Evolutionary conservation across 176 grass and related monocot species (phyloP).

Genomic region (Panicum miliaceum): DNA sequence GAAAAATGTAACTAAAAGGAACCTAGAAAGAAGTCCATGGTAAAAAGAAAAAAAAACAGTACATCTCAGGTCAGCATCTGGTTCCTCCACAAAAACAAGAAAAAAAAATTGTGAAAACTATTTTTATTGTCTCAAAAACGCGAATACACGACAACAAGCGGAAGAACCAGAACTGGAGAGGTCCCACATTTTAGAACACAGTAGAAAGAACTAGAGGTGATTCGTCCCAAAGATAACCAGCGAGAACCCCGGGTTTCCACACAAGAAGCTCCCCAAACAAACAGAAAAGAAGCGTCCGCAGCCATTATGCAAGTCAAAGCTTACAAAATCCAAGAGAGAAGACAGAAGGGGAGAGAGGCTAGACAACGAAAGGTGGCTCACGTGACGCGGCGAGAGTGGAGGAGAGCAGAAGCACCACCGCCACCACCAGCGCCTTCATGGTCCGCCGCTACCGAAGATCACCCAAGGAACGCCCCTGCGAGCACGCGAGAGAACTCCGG

Average conservation of each 20-base stretch:
- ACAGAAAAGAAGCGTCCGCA: neutral
- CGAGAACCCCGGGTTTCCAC: neutral
- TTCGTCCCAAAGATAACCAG: neutral
- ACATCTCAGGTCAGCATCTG: neutral
- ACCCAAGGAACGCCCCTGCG: too few species aligned
- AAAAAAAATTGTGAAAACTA: neutral
- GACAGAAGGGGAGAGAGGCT: neutral
- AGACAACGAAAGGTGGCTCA: constrained; percentile 48
- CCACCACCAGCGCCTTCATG: constrained; percentile 45
- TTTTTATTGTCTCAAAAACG: neutral
- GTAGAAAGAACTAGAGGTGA: neutral
- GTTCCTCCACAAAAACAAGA: neutral
- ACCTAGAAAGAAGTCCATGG: neutral
- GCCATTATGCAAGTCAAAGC: neutral
- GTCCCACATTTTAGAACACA: neutral
- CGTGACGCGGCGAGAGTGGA: constrained; percentile 58
- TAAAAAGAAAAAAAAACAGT: too few species aligned
- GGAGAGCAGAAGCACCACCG: constrained; percentile 51
- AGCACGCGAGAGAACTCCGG: too few species aligned
- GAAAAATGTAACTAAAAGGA: neutral
- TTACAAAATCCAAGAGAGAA: neutral
- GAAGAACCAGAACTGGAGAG: neutral
- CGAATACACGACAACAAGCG: neutral
- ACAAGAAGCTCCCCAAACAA: neutral
- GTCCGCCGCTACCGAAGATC: neutral